These are phyloP conservation scores for Ophiostoma fasciatum DNA, from an alignment of 2,329 filamentous ascomycete genomes.

Conservation along the genomic window DNA sequence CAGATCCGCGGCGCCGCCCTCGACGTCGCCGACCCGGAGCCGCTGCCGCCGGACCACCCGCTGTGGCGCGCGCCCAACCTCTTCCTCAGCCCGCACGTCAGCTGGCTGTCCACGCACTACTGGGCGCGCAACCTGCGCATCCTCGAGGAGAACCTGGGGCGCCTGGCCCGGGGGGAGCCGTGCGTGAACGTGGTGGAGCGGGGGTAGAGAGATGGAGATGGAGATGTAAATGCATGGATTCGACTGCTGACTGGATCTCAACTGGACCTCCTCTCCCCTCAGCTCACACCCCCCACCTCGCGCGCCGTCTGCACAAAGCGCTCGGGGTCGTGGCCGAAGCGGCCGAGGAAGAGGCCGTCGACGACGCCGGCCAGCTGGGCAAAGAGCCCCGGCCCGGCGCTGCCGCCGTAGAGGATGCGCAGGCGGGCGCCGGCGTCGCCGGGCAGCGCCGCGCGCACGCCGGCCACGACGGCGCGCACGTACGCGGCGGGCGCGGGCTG, in stretches of 20 bases:
- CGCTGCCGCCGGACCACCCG: conserved; percentile 50
- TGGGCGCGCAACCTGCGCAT: conserved; percentile 26
- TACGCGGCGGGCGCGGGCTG: conserved; percentile 59
- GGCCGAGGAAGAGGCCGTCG: conserved; percentile 67
- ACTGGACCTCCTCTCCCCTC: too few species aligned
- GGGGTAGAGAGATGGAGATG: too few species aligned
- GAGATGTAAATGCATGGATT: too few species aligned
- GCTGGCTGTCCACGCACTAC: conserved; percentile 26
- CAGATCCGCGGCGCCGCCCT: conserved; percentile 49
- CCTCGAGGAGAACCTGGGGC: conserved; percentile 24
- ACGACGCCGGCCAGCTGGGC: conserved; percentile 50
- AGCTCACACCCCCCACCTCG: too few species aligned
- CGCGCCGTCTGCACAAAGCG: conserved; percentile 57
- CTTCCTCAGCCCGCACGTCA: conserved; percentile 42
- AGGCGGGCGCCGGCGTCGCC: conserved; percentile 34
- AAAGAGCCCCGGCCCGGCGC: conserved; percentile 67
- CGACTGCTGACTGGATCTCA: too few species aligned
- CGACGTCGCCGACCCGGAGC: conserved; percentile 70
- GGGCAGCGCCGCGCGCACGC: conserved; percentile 41
- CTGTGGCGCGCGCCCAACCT: conserved; percentile 58
- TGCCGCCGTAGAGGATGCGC: conserved; percentile 69
- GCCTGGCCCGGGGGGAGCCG: conserved; percentile 8
- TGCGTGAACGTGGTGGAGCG: conserved; percentile 13
- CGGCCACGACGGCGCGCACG: conserved; percentile 54
- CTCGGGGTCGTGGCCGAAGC: conserved; percentile 65